phyloP scores from a whole-genome alignment of 495 filamentous ascomycete species.

The Talaromyces wortmannii region DNA sequence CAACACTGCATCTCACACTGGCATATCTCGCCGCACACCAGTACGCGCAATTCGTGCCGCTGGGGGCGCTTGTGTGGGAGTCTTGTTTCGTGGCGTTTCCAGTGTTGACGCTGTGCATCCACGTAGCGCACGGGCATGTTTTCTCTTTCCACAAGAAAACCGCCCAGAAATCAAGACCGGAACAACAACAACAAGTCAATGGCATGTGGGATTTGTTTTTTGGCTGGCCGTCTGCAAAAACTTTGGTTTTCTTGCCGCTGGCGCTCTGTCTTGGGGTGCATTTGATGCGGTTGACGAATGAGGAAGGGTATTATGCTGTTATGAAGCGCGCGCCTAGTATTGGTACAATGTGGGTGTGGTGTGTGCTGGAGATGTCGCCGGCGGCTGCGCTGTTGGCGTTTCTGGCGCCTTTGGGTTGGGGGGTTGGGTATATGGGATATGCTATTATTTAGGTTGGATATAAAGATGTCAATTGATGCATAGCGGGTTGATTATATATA shows the following conservation, averaged over 20 bases:
- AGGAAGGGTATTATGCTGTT: constrained; percentile 70
- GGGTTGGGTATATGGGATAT: constrained; percentile 66
- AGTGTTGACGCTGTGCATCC: constrained; percentile 33
- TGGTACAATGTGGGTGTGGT: constrained; percentile 94
- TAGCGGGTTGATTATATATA: not conserved
- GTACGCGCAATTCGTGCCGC: constrained; percentile 65
- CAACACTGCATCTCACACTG: constrained; percentile 79
- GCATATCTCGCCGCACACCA: constrained; percentile 90
- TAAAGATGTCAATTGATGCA: not conserved
- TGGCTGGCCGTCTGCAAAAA: constrained; percentile 16
- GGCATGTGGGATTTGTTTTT: not conserved
- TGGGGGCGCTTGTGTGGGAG: constrained; percentile 45
- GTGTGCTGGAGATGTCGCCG: constrained; percentile 77
- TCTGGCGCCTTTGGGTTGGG: constrained; percentile 52
- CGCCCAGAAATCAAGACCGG: not conserved
- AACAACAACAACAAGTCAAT: not conserved
- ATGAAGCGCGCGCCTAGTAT: constrained; percentile 88
- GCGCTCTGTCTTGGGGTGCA: constrained; percentile 67
- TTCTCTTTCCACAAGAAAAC: constrained; percentile 17
- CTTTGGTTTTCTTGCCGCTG: constrained; percentile 31
- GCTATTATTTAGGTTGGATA: constrained; percentile 1
- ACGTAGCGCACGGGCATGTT: constrained; percentile 40
- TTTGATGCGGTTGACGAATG: constrained; percentile 75
- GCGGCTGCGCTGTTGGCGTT: constrained; percentile 50
- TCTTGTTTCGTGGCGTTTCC: constrained; percentile 30